phyloP scores from a whole-genome alignment of 345 rosid genomes.

The Stellera chamaejasme region DNA sequence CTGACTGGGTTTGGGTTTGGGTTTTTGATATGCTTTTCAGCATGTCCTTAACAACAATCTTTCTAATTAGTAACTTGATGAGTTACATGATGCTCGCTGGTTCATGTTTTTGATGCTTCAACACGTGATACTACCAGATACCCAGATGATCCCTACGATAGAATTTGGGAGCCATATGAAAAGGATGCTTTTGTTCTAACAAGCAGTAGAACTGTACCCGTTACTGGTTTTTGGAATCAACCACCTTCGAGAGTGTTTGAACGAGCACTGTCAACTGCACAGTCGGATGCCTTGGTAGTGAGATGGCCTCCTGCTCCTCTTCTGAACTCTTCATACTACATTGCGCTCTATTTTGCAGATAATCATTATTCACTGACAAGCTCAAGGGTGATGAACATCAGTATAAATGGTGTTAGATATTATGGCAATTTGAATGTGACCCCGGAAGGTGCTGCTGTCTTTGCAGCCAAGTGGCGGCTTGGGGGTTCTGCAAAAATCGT shows the following conservation, averaged over 20 bases:
- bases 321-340: constrained; percentile 33
- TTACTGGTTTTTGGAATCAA: constrained; percentile 86
- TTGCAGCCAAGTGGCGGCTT: constrained; percentile 68
- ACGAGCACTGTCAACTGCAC: constrained; percentile 37
- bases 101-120: neutral
- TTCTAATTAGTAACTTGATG: neutral
- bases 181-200: constrained; percentile 19
- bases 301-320: constrained; percentile 62
- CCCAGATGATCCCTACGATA: constrained; percentile 75
- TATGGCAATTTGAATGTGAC: constrained; percentile 51
- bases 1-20: no score
- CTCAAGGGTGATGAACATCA: constrained; percentile 44
- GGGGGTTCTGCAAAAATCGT: constrained; percentile 44
- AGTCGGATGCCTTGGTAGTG: constrained; percentile 39
- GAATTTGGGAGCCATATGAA: constrained; percentile 69
- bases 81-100: neutral
- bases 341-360: constrained; percentile 80
- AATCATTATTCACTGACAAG: constrained; percentile 27
- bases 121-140: constrained; percentile 31
- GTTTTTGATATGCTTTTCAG: no score
- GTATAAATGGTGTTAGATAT: constrained; percentile 50
- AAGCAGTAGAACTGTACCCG: constrained; percentile 37
- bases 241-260: constrained; percentile 79
- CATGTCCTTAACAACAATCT: no score
- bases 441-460: constrained; percentile 48